Percentiles rank a stretch among this genome's conserved stretches.
Conservation (phyloP, 192 early-diverging fungal genomes). For the Lobosporangium transversale region DNA sequence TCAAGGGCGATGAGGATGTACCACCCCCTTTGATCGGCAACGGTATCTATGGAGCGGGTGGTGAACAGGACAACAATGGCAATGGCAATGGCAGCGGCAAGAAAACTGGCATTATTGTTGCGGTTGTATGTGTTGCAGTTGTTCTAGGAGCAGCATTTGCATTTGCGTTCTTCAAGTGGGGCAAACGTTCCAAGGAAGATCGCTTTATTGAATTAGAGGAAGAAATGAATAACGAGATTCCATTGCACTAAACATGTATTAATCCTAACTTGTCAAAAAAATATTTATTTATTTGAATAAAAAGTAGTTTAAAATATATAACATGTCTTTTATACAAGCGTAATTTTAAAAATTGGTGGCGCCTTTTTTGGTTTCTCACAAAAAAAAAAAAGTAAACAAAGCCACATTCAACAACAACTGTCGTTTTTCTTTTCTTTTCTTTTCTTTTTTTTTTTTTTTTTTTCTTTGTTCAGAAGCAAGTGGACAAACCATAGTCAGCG, state of each 20-base stretch:
- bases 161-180: constrained; percentile 51
- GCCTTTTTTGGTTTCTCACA: too few relatives aligned
- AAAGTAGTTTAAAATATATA: too few relatives aligned
- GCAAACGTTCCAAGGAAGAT: constrained; percentile 49
- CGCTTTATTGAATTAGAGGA: constrained; percentile 51
- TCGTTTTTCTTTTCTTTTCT: background rate
- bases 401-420: constrained; percentile 11
- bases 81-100: constrained; percentile 1
- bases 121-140: constrained; percentile 22
- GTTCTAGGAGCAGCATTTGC: constrained; percentile 34
- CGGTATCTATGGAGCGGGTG: constrained; percentile 11
- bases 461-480: too few relatives aligned
- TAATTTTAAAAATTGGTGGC: too few relatives aligned
- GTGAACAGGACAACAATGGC: background rate
- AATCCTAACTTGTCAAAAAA: background rate
- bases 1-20: background rate
- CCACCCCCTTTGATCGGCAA: constrained; percentile 7
- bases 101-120: constrained; percentile 24
- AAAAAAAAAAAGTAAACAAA: too few relatives aligned
- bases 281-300: too few relatives aligned
- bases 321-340: too few relatives aligned
- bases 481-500: too few relatives aligned
- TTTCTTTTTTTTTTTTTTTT: background rate
- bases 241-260: constrained; percentile 10
- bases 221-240: constrained; percentile 54